These are phyloP conservation scores for Pueraria montana DNA, from an alignment of 306 rosid species.

Conservation along the genomic window DNA sequence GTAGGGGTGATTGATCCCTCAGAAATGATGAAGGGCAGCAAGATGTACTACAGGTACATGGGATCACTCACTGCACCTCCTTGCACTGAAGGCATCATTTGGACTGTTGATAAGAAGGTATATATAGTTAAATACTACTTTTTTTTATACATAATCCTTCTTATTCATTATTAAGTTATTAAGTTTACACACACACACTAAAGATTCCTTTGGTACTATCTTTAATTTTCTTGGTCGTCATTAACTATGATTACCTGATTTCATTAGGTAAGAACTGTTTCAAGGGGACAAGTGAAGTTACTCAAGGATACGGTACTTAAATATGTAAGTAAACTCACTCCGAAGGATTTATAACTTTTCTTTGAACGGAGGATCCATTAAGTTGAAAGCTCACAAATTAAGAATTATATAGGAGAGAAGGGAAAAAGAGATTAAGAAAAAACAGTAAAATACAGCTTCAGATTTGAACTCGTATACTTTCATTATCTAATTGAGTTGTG, in stretches of 20 bases:
- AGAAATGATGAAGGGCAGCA: conserved; percentile 47
- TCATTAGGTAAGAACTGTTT: conserved; percentile 67
- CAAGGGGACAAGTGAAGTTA: conserved; percentile 57
- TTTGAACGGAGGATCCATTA: neutral
- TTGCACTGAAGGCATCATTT: conserved; percentile 74
- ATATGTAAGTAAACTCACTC: conserved; percentile 51
- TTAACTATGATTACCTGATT: conserved; percentile 12
- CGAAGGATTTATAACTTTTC: conserved; percentile 28
- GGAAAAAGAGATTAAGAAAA: no score
- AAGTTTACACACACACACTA: neutral
- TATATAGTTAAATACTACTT: conserved; percentile 21
- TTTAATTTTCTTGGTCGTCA: neutral
- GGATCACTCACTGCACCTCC: conserved; percentile 87
- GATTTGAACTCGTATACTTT: no score
- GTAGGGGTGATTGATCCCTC: conserved; percentile 63
- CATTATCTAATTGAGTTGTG: no score
- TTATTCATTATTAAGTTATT: neutral
- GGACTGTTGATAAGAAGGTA: conserved; percentile 71
- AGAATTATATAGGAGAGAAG: no score
- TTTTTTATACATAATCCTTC: neutral
- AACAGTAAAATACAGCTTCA: no score
- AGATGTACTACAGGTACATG: conserved; percentile 61
- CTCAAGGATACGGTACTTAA: conserved; percentile 56
- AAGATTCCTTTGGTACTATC: neutral
- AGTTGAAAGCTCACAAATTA: neutral